Evolutionary conservation across 2,329 filamentous ascomycete species (phyloP).

Genomic region (Pseudogymnoascus sp.): DNA sequence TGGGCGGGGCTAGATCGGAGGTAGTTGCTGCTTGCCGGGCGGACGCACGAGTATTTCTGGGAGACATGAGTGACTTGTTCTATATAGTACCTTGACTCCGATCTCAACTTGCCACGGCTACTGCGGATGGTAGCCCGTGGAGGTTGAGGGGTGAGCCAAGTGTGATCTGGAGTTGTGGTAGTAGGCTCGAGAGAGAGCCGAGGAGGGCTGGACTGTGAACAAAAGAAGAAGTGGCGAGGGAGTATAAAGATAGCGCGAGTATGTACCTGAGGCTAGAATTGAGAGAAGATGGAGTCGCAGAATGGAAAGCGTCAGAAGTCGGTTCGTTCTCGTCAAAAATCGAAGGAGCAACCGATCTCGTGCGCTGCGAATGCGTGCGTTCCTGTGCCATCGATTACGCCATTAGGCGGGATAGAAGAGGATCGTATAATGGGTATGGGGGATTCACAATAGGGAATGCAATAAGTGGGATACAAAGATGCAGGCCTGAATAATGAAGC

Average conservation of each 20-base stretch:
- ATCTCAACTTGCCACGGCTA: conserved; percentile 12
- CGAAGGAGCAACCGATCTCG: conserved; percentile 15
- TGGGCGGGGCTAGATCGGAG: conserved; percentile 32
- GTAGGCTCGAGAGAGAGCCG: not conserved
- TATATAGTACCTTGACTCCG: conserved; percentile 12
- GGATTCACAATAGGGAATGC: conserved; percentile 2
- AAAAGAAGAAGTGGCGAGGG: conserved; percentile 1
- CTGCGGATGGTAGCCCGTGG: conserved; percentile 3
- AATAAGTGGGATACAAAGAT: not conserved
- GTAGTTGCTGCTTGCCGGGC: conserved; percentile 73
- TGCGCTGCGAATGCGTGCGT: conserved; percentile 14
- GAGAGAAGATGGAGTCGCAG: conserved; percentile 12
- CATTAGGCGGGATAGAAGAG: conserved; percentile 12
- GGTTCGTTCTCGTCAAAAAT: conserved; percentile 12
- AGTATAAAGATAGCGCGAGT: conserved; percentile 5
- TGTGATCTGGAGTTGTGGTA: conserved; percentile 11
- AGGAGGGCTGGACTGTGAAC: not conserved
- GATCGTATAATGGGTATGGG: not conserved
- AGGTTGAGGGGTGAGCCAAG: conserved; percentile 10
- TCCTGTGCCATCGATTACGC: conserved; percentile 17
- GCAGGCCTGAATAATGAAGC: conserved; percentile 2
- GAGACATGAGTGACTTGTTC: conserved; percentile 69
- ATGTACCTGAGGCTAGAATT: conserved; percentile 12
- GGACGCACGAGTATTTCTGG: conserved; percentile 92
- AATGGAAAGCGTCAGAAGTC: conserved; percentile 3